A percentile compares a stretch with the other conserved stretches of the same genome.
Conservation (phyloP, 306 rosid species). For the Pachyrhizus erosus region DNA sequence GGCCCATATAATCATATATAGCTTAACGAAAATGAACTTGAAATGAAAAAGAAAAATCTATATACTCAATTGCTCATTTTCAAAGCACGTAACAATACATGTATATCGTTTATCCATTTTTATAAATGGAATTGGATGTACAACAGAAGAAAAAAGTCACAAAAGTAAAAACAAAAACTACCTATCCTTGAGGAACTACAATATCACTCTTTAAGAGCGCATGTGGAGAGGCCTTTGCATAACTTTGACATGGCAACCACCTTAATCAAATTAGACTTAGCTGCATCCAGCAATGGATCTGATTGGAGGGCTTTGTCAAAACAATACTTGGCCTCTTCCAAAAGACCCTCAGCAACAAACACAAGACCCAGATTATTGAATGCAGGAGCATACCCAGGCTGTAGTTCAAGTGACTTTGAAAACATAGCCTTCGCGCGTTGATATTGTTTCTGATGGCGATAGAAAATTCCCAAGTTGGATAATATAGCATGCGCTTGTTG, state of each 20-base stretch:
- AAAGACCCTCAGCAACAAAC: slow-evolving; percentile 85
- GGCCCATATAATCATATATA: neutral
- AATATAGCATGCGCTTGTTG: slow-evolving; percentile 70
- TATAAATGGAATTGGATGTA: slow-evolving; percentile 20
- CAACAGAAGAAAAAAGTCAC: neutral
- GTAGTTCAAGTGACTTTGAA: slow-evolving; percentile 83
- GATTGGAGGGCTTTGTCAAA: slow-evolving; percentile 82
- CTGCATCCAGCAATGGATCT: slow-evolving; percentile 87
- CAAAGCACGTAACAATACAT: slow-evolving; percentile 27
- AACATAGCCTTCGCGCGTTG: slow-evolving; percentile 93
- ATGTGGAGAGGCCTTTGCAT: slow-evolving; percentile 53
- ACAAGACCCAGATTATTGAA: slow-evolving; percentile 91
- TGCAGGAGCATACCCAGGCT: slow-evolving; percentile 94
- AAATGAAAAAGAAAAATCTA: slow-evolving; percentile 28
- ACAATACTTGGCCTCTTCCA: slow-evolving; percentile 92
- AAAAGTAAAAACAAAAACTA: slow-evolving; percentile 17
- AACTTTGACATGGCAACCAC: slow-evolving; percentile 63
- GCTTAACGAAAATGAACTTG: neutral
- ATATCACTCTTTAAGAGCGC: slow-evolving; percentile 49
- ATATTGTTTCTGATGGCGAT: slow-evolving; percentile 83
- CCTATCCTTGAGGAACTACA: slow-evolving; percentile 26
- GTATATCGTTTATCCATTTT: slow-evolving; percentile 19
- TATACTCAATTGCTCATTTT: slow-evolving; percentile 34
- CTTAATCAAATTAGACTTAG: slow-evolving; percentile 84
- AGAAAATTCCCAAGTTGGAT: slow-evolving; percentile 90